Evolutionary conservation across 73 alveolate species (phyloP).

Genomic region (Effrenium voratum): DNA sequence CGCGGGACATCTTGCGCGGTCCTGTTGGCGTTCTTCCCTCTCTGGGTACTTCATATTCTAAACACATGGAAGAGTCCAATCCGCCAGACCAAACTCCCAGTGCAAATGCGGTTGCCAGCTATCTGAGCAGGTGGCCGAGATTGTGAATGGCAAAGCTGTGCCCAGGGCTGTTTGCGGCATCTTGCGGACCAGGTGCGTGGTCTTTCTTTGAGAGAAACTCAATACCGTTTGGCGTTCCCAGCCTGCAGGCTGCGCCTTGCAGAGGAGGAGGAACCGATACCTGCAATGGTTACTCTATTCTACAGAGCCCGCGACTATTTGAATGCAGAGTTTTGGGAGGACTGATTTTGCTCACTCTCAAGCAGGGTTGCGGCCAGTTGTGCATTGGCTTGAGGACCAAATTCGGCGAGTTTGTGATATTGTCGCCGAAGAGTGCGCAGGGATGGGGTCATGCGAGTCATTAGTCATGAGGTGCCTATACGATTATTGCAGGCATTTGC

Average conservation of each 20-base stretch:
- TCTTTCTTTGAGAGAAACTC: too few species aligned
- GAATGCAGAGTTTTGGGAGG: constrained; percentile 88
- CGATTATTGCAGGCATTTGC: too few species aligned
- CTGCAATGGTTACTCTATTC: constrained; percentile 38
- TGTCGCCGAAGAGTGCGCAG: constrained; percentile 69
- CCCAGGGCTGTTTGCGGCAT: constrained; percentile 53
- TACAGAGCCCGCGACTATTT: constrained; percentile 70
- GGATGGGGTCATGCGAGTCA: too few species aligned
- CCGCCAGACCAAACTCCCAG: background rate
- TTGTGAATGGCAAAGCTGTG: constrained; percentile 28
- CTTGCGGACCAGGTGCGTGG: constrained; percentile 37
- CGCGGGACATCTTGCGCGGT: background rate
- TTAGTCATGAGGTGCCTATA: too few species aligned
- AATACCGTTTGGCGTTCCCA: too few species aligned
- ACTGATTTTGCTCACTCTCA: too few species aligned
- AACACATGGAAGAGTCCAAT: background rate
- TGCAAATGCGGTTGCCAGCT: too few species aligned
- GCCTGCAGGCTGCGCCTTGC: background rate
- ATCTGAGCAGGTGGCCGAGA: constrained; percentile 42
- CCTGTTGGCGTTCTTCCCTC: background rate
- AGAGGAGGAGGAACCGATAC: background rate
- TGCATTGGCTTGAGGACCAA: constrained; percentile 33
- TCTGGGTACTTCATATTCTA: background rate
- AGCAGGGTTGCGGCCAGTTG: background rate
- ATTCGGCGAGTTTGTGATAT: constrained; percentile 55